These are phyloP conservation scores for Phyllosticta citrichinensis DNA, from an alignment of 2,329 filamentous ascomycete genomes.

Conservation along the genomic window DNA sequence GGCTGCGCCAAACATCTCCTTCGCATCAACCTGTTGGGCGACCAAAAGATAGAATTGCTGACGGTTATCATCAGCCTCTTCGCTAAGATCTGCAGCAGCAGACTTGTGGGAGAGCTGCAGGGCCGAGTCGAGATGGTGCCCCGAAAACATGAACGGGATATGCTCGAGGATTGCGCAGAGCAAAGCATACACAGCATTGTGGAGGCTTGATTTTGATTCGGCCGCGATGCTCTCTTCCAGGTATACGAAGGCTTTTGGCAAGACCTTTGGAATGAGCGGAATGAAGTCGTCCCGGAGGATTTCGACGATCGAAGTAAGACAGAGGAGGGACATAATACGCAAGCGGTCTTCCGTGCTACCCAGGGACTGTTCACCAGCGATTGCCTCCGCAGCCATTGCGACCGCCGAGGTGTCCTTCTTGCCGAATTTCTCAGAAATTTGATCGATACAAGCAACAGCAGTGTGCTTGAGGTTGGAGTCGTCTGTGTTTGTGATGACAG, in stretches of 20 bases:
- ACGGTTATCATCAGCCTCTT: conserved; percentile 55
- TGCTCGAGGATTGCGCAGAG: conserved; percentile 71
- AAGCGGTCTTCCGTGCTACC: conserved; percentile 63
- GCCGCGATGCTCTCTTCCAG: conserved; percentile 52
- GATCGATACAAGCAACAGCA: conserved; percentile 81
- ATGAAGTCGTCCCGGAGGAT: conserved; percentile 80
- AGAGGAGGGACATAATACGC: conserved; percentile 75
- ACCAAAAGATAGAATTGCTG: conserved; percentile 61
- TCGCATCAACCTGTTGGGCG: conserved; percentile 67
- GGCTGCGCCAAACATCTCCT: conserved; percentile 63
- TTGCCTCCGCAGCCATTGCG: conserved; percentile 61
- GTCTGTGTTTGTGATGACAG: conserved; percentile 61
- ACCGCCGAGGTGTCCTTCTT: conserved; percentile 78
- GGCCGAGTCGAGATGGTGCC: conserved; percentile 60
- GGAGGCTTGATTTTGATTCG: conserved; percentile 50
- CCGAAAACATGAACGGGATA: conserved; percentile 81
- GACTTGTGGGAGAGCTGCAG: conserved; percentile 64
- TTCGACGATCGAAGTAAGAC: conserved; percentile 79
- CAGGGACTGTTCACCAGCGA: conserved; percentile 67
- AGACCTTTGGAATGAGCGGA: conserved; percentile 65
- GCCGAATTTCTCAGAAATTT: conserved; percentile 89
- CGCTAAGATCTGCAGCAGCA: conserved; percentile 50
- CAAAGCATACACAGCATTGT: conserved; percentile 74
- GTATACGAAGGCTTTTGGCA: conserved; percentile 62
- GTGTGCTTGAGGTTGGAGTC: conserved; percentile 73